Conservation (phyloP, 306 rosid genomes). For the Rubus idaeus region DNA sequence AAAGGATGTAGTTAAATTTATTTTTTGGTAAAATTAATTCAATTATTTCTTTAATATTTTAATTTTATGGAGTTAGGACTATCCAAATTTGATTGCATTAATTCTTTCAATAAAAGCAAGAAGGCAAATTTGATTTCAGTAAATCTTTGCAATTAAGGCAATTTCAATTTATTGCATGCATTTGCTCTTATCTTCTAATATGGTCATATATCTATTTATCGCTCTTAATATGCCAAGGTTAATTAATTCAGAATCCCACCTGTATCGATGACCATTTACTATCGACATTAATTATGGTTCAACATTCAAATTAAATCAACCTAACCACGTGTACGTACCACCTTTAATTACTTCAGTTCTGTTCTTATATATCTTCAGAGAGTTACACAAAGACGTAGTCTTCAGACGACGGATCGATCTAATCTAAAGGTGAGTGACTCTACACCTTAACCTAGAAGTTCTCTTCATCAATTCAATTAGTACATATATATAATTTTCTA, state of each 20-base stretch:
- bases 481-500: neutral
- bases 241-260: constrained; percentile 4
- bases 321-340: neutral
- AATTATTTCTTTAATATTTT: too few relatives aligned
- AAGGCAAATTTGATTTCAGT: neutral
- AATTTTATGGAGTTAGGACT: too few relatives aligned
- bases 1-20: too few relatives aligned
- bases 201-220: neutral
- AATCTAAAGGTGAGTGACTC: neutral
- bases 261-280: neutral
- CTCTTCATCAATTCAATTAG: neutral
- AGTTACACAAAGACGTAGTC: neutral
- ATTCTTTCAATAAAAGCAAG: neutral
- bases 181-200: neutral
- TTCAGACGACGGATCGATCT: neutral
- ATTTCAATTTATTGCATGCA: neutral
- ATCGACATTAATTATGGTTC: neutral
- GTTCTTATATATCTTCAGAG: neutral
- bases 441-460: neutral
- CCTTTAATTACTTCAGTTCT: neutral
- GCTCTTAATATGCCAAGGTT: neutral
- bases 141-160: too few relatives aligned
- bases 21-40: too few relatives aligned
- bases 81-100: neutral
- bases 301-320: neutral